A percentile compares a stretch with the other conserved stretches of the same genome.
Evolutionary conservation across 2,329 filamentous ascomycete species (phyloP).

Genomic region (Domatiomyces globalis): DNA sequence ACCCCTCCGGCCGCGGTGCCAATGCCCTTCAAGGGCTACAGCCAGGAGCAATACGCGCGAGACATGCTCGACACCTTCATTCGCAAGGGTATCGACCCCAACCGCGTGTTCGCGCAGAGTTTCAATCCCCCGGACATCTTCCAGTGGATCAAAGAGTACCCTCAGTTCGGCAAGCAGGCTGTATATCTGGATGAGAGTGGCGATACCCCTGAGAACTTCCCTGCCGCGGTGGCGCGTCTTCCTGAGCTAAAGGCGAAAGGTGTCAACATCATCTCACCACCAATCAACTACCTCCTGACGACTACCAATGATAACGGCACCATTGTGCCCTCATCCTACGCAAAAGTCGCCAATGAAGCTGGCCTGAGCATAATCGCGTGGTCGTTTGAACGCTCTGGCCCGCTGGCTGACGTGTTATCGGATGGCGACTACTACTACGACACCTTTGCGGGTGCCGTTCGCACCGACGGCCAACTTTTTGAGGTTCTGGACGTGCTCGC

Average conservation of each 20-base stretch:
- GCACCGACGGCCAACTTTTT: conserved; percentile 53
- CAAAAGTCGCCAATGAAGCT: conserved; percentile 43
- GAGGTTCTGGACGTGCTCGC: conserved; percentile 51
- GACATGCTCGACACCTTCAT: conserved; percentile 51
- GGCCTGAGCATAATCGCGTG: conserved; percentile 54
- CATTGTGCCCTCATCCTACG: conserved; percentile 51
- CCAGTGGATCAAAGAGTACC: conserved; percentile 52
- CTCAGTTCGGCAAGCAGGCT: conserved; percentile 47
- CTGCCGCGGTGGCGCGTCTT: conserved; percentile 43
- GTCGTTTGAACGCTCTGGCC: conserved; percentile 53
- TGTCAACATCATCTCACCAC: conserved; percentile 49
- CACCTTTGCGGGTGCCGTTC: conserved; percentile 40
- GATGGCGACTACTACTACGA: conserved; percentile 38
- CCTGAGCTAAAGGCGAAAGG: conserved; percentile 42
- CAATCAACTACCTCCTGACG: conserved; percentile 45
- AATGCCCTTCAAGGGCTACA: conserved; percentile 59
- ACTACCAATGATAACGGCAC: conserved; percentile 31
- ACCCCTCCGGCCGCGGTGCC: conserved; percentile 42
- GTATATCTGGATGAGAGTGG: conserved; percentile 52
- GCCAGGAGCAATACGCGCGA: conserved; percentile 49
- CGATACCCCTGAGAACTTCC: conserved; percentile 38
- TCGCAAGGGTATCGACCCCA: conserved; percentile 37
- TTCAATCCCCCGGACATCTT: conserved; percentile 51
- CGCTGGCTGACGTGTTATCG: conserved; percentile 37
- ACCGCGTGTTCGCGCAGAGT: conserved; percentile 48